phyloP scores from a whole-genome alignment of 129 eudicot species.

The Scalesia atractyloides region DNA sequence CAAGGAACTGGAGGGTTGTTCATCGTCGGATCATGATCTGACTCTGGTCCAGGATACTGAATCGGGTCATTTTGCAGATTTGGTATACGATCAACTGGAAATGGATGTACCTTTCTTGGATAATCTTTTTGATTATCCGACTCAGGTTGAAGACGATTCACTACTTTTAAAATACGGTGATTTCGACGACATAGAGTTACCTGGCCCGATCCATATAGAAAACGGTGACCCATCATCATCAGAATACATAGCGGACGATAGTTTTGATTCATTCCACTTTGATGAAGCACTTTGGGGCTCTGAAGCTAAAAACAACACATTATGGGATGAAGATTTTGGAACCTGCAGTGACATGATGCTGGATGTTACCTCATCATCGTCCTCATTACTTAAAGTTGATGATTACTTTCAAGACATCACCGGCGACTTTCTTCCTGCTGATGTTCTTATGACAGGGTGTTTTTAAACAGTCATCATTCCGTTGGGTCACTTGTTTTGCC shows the following conservation, averaged over 20 bases:
- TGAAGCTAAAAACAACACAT: background rate
- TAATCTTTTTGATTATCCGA: constrained; percentile 51
- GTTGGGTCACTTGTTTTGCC: constrained; percentile 29
- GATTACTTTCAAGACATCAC: constrained; percentile 56
- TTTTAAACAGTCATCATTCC: background rate
- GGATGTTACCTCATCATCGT: constrained; percentile 29
- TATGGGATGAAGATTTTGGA: constrained; percentile 24
- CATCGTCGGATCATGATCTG: constrained; percentile 24
- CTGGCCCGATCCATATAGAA: constrained; percentile 19
- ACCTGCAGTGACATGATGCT: constrained; percentile 37
- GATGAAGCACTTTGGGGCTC: constrained; percentile 28
- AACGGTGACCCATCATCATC: constrained; percentile 23
- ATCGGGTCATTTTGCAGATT: constrained; percentile 22
- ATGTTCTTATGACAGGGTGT: constrained; percentile 43
- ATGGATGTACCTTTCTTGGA: constrained; percentile 47
- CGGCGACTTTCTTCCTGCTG: constrained; percentile 44
- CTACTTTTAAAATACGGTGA: background rate
- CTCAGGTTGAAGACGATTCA: constrained; percentile 40
- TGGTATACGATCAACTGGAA: constrained; percentile 39
- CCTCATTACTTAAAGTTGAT: constrained; percentile 39
- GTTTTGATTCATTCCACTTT: constrained; percentile 18
- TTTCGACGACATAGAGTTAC: constrained; percentile 9
- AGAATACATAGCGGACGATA: constrained; percentile 21
- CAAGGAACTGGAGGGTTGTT: constrained; percentile 36
- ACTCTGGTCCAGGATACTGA: background rate